A percentile compares a stretch with the other conserved stretches of the same genome.
Evolutionary conservation across 1,284 basidiomycete genomes (phyloP).

Genomic region (Trametes hirsuta): DNA sequence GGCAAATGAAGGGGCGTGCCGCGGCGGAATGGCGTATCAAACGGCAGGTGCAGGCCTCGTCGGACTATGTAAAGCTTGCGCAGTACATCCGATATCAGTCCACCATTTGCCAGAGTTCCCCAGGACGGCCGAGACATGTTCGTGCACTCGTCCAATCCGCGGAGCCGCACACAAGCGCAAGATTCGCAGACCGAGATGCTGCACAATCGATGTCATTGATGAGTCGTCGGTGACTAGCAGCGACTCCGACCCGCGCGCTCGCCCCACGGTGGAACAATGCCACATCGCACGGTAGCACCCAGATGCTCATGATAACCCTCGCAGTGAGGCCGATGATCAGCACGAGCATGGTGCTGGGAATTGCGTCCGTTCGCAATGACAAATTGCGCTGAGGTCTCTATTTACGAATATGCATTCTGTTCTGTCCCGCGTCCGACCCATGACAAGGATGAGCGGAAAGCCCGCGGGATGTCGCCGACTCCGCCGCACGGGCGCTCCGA

Average conservation of each 20-base stretch:
- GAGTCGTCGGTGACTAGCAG: constrained; percentile 9
- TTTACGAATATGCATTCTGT: neutral
- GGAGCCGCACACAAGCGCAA: constrained; percentile 2
- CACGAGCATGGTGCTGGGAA: neutral
- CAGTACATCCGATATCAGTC: constrained; percentile 26
- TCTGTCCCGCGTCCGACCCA: constrained; percentile 1
- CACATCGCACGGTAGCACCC: constrained; percentile 2
- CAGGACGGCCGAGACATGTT: constrained; percentile 12
- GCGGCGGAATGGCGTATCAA: constrained; percentile 24
- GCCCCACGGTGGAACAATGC: neutral
- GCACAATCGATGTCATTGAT: constrained; percentile 10
- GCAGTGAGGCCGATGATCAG: neutral
- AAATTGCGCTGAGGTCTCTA: neutral
- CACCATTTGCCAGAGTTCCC: neutral
- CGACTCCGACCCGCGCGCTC: neutral
- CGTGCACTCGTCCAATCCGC: constrained; percentile 17
- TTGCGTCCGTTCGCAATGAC: constrained; percentile 4
- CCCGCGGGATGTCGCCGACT: neutral
- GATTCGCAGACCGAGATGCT: neutral
- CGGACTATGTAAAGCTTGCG: constrained; percentile 12
- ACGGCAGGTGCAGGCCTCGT: constrained; percentile 1
- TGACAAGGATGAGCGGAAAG: neutral
- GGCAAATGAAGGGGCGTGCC: constrained; percentile 6
- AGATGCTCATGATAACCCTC: constrained; percentile 3
- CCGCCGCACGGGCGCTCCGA: constrained; percentile 10